Base-by-base conservation (phyloP, 2,329 filamentous ascomycete genomes). In the Penicillium polonicum region DNA sequence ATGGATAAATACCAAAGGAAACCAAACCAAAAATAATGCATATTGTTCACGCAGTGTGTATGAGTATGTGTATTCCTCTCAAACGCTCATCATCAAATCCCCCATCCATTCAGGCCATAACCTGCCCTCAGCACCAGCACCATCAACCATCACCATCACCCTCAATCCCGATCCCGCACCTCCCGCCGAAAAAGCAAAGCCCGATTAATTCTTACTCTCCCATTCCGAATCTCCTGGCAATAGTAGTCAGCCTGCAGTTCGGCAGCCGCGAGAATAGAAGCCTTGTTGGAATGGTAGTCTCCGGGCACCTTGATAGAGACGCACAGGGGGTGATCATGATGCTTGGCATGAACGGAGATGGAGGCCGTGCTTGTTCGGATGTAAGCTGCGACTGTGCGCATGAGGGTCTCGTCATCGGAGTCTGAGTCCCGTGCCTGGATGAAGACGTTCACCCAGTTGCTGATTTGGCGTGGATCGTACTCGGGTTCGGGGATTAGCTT, bases 291-390 rank as follows among this genome's bases (percentile, higher is more conserved):
- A 35, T 53, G 42, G 27, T 57, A 57, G 1, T 57, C 49, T n/a
- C 55, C 55, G 6, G 55, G 55, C 7, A 52, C 55, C 48, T 57
- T 57, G 33, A 57, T 57, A n/a, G 55, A 57, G 27, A 57, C 19
- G 43, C 55, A 57, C 13, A 57, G 49, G 1, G 55, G 48, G 21
- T 45, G 15, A 9, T 44, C 31, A 12, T 57, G 55, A n/a, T 57
- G 55, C 23, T 42, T 46, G 0, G 55, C 49, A 13, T 41, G 42
- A 1, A 48, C 35, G 3, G 55, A 46, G 36, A 57, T 48, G 0
- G 42, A 36, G 2, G 33, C 49, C 0, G 42, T 51, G 23, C 49
- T 51, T 0, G 49, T 57, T 23, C 48, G 27, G 3, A 57, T 57
- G 15, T 46, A 39, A 2, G 49, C 46, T 4, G 29, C 49, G 17